Conservation (phyloP, 345 rosid species). For the Syzygium aromaticum region DNA sequence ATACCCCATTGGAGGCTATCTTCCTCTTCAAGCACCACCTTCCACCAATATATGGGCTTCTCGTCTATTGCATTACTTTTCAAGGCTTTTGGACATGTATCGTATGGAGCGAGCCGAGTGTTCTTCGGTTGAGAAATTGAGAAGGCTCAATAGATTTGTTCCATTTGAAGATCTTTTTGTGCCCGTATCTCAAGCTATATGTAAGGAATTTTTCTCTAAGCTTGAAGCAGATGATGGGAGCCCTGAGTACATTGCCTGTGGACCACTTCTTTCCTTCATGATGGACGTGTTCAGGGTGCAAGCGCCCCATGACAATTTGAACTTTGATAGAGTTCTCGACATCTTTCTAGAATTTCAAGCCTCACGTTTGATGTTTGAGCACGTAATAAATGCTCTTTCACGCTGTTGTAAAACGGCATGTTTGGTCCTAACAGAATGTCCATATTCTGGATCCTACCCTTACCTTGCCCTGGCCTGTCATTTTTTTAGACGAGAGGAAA, state of each 20-base stretch:
- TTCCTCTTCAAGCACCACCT: conserved; percentile 68
- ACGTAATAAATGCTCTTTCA: conserved; percentile 62
- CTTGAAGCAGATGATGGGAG: conserved; percentile 48
- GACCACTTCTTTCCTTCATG: conserved; percentile 70
- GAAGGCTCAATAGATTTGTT: conserved; percentile 75
- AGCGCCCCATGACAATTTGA: conserved; percentile 65
- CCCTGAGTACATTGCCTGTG: conserved; percentile 65
- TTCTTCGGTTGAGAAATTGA: conserved; percentile 50
- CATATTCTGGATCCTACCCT: conserved; percentile 85
- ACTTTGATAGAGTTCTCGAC: conserved; percentile 65
- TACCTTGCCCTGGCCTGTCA: conserved; percentile 87
- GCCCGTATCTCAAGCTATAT: conserved; percentile 68
- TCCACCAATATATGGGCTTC: conserved; percentile 27
- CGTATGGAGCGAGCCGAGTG: conserved; percentile 42
- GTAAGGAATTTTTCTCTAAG: conserved; percentile 52
- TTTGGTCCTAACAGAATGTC: conserved; percentile 67
- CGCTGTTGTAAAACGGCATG: conserved; percentile 69
- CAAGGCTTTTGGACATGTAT: conserved; percentile 55
- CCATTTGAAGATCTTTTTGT: conserved; percentile 59
- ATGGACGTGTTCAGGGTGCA: conserved; percentile 62
- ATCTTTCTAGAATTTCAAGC: conserved; percentile 53
- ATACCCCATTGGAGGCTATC: conserved; percentile 52
- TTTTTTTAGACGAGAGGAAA: conserved; percentile 57
- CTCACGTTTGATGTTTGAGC: conserved; percentile 51
- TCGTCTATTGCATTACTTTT: conserved; percentile 59